Evolutionary conservation across 495 filamentous ascomycete species (phyloP).

Genomic region (Lasiosphaeriaceae sp.): DNA sequence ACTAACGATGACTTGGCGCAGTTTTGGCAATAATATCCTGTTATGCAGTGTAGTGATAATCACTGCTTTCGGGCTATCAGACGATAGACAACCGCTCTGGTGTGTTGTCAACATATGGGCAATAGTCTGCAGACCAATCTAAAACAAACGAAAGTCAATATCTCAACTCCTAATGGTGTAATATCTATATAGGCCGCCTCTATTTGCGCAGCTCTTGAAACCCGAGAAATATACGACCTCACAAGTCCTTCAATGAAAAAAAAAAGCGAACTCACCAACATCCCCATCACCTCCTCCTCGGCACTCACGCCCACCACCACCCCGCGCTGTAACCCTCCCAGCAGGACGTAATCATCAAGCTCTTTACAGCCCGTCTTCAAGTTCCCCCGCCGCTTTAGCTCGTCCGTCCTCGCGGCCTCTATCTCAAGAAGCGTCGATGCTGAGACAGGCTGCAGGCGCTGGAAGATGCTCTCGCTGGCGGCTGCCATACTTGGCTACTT

Average conservation of each 20-base stretch:
- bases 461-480: not conserved
- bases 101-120: conserved; percentile 23
- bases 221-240: not conserved
- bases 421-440: conserved; percentile 23
- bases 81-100: not conserved
- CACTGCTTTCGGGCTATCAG: conserved; percentile 16
- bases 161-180: not conserved
- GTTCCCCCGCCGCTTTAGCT: conserved; percentile 11
- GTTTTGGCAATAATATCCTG: conserved; percentile 26
- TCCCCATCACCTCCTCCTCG: conserved; percentile 36
- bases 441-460: not conserved
- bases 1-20: conserved; percentile 30
- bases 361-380: conserved; percentile 37
- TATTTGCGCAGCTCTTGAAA: not conserved
- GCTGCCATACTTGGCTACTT: not conserved
- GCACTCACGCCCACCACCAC: conserved; percentile 47
- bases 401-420: conserved; percentile 20
- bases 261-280: conserved; percentile 31
- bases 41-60: conserved; percentile 36
- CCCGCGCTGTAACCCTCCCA: conserved; percentile 44
- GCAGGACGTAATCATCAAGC: conserved; percentile 42
- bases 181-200: not conserved
- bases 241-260: too few relatives aligned
- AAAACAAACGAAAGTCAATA: not conserved
- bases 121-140: conserved; percentile 38